These are phyloP conservation scores for Moricandia arvensis DNA, from an alignment of 345 rosid genomes.

Conservation along the genomic window DNA sequence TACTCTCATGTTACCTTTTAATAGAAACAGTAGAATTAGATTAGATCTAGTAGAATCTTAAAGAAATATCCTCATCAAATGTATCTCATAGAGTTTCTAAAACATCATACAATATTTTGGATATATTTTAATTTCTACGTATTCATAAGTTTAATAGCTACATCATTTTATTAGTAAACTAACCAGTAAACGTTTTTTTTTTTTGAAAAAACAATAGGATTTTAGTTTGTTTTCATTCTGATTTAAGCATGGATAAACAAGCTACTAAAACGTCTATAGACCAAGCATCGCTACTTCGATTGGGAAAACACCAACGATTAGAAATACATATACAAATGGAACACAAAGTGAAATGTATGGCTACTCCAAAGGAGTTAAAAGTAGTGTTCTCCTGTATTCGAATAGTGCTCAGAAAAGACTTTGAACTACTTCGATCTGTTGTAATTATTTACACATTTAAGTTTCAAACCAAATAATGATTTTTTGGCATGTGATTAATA, in stretches of 20 bases:
- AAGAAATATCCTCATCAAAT: neutral
- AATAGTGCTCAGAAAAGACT: neutral
- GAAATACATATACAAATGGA: neutral
- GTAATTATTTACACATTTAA: neutral
- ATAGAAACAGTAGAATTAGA: no score
- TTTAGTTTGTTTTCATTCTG: neutral
- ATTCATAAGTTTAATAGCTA: no score
- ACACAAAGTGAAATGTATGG: neutral
- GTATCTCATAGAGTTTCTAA: neutral
- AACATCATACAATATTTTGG: neutral
- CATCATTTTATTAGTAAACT: no score
- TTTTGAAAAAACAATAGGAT: neutral
- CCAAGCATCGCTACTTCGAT: neutral
- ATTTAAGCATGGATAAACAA: neutral
- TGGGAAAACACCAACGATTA: neutral
- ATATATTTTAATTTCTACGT: neutral
- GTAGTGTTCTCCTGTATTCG: neutral
- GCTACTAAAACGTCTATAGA: neutral
- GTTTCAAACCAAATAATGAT: neutral
- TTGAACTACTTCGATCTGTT: neutral
- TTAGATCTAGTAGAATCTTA: neutral
- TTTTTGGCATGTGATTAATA: neutral
- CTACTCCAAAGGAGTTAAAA: neutral
- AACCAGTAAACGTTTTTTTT: no score
- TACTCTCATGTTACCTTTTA: neutral